Evolutionary conservation across 768 basidiomycete species (phyloP), one percentile per base, ranked within the genome.

Genomic region (Dictyophora rubrovolvata): DNA sequence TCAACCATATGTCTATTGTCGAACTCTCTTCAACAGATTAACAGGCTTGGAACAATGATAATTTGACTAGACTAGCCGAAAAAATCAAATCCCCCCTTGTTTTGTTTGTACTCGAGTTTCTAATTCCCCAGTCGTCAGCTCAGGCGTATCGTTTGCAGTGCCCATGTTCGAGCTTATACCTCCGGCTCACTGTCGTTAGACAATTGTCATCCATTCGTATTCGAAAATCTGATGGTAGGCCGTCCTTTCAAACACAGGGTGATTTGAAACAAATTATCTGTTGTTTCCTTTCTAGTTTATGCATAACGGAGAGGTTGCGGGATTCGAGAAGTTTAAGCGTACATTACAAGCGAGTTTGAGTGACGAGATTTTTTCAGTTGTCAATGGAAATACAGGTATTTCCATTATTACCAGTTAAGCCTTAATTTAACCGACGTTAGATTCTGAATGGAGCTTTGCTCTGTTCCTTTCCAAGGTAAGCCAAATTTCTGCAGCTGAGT

Each of bases 381-480:
- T 94, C 1, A 85, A 88, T 59, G 96, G 96, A 56, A 94, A 97
- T 67, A 98, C 96, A 23, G 91, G 90, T 87, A 60, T 55, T 34
- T 33, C 36, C 37, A 28, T 48, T 42, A 33, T 14, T 50, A 54
- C 9, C 60, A 48, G 17, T 14, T 34, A 18, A 33, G 42, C n/a
- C 12, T 42, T 4, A 14, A 35, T 36, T 47, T n/a, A 54, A 56
- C 61, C 48, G 33, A 21, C 34, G 10, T 14, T 63, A 87, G 95
- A 99, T 72, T 94, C 92, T 3, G 94, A 99, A 76, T 97, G 94
- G 93, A 87, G 91, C 5, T 99, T 98, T 68, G 93, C 90, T 8
- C 73, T 95, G 54, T 89, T 94, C 69, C 71, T 98, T 33, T 90
- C 93, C 2, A 89, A 86, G 75, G 90, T 83, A 62, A 60, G 51